These are phyloP conservation scores for Adansonia digitata DNA, from an alignment of 345 rosid species.

Conservation along the genomic window DNA sequence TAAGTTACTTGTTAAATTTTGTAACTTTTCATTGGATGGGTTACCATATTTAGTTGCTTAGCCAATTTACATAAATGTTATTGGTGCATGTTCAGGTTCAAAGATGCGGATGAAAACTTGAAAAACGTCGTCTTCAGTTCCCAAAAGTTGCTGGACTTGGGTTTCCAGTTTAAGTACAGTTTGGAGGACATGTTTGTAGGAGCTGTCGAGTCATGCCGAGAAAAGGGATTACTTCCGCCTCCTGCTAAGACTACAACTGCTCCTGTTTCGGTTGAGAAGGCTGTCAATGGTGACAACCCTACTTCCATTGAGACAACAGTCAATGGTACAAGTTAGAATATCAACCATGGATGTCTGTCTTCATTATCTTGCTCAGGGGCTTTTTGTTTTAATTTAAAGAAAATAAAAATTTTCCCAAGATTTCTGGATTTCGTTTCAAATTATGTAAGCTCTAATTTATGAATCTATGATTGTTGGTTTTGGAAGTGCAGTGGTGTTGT, in stretches of 20 bases:
- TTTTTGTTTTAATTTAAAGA: no score
- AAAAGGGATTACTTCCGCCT: conserved; percentile 58
- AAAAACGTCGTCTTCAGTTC: conserved; percentile 43
- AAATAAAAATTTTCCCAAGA: no score
- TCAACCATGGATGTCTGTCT: no score
- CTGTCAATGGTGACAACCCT: background rate
- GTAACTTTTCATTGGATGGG: no score
- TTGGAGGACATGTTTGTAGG: conserved; percentile 70
- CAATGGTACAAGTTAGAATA: background rate
- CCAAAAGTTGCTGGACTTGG: conserved; percentile 59
- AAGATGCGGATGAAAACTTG: conserved; percentile 54
- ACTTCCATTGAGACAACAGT: background rate
- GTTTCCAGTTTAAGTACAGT: conserved; percentile 67
- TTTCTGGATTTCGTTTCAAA: background rate
- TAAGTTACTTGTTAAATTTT: conserved; percentile 30
- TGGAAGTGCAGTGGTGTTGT: background rate
- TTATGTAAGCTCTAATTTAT: background rate
- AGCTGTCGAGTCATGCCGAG: conserved; percentile 67
- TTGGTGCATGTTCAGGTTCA: conserved; percentile 36
- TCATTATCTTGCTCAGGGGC: no score
- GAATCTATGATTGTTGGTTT: background rate
- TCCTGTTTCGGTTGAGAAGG: background rate
- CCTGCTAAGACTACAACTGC: conserved; percentile 9
- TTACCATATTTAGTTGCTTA: background rate
- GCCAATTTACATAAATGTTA: no score